Evolutionary conservation across 768 basidiomycete species (phyloP).

Genomic region (Cubamyces sp.): DNA sequence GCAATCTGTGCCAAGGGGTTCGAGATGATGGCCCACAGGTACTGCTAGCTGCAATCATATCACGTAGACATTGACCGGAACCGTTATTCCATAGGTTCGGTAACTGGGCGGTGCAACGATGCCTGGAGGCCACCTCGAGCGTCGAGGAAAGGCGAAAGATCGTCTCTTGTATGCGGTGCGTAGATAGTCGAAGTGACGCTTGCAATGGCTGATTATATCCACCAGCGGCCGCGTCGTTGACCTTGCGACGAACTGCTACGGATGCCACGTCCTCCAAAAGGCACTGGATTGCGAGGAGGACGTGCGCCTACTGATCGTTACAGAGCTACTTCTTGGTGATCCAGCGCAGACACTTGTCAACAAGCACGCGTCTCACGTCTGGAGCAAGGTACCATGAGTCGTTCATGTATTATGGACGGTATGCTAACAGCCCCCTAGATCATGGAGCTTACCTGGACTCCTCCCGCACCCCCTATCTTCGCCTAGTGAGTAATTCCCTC

Average conservation of each 20-base stretch:
- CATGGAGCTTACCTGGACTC: conserved; percentile 89
- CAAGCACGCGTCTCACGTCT: conserved; percentile 90
- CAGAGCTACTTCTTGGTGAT: conserved; percentile 81
- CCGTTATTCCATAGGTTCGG: conserved; percentile 61
- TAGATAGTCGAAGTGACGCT: no score
- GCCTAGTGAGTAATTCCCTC: conserved; percentile 61
- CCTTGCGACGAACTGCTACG: conserved; percentile 87
- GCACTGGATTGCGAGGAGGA: conserved; percentile 92
- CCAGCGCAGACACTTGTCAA: conserved; percentile 86
- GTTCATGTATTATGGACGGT: not conserved
- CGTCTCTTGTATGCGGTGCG: conserved; percentile 83
- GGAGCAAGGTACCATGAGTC: conserved; percentile 69
- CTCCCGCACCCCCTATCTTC: conserved; percentile 87
- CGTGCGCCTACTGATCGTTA: conserved; percentile 79
- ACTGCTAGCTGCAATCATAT: conserved; percentile 12
- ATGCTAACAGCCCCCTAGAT: conserved; percentile 51
- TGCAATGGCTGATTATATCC: not conserved
- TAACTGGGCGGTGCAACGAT: conserved; percentile 90
- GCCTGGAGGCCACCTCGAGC: conserved; percentile 78
- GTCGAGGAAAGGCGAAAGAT: conserved; percentile 79
- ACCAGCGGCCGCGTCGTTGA: conserved; percentile 81
- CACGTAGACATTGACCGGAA: not conserved
- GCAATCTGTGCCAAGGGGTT: conserved; percentile 84
- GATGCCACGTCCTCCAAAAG: conserved; percentile 88
- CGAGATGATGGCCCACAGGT: conserved; percentile 94